Evolutionary conservation across 75 land plant species (phyloP), one percentile per base, ranked within the genome.

Genomic region (Selaginella tamariscina): DNA sequence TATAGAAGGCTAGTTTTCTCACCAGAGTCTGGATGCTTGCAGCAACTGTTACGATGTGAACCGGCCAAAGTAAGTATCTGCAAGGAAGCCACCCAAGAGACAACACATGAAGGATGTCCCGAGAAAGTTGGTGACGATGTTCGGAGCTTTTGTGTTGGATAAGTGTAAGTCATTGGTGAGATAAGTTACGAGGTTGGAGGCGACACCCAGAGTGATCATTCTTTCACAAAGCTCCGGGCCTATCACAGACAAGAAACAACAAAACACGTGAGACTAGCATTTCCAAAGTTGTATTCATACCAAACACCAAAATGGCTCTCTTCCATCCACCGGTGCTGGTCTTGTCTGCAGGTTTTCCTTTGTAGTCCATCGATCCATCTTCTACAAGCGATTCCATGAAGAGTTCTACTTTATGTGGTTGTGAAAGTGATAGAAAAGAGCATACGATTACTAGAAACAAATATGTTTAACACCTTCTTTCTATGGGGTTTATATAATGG

Each of bases 51-150:
- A 84, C 80, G 1, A 85, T 84, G 32, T 44, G 73, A 73, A 87
- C 49, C 95, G 70, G 23, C 91, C 95, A 1, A 89, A 65, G 70
- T 70, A 87, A 20, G 91, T 64, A 59, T 89, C 91, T 1, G 91
- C 95, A 18, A 89, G 64, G 78, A 80, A 89, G 30, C 88, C 95
- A 22, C 91, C 94, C 27, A 87, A 73, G 54, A 87, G 65, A 56
- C 82, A 87, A 24, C 77, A 56, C 13, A 87, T 73, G 75, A 78
- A 85, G 20, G 78, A 82, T 8, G 83, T 84, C 63, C 90, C 95
- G 56, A 87, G 31, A 64, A 76, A 89, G 56, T 84, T 86, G 1
- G 91, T 84, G 13, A 89, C 91, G 26, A 81, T 74, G 68, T 89
- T 87, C 21, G 95, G 86, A 2, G 95, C 80, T 1, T 71, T 54